Base-by-base conservation (phyloP, 805 yeast species). In the Wickerhamiella kazuoi region DNA sequence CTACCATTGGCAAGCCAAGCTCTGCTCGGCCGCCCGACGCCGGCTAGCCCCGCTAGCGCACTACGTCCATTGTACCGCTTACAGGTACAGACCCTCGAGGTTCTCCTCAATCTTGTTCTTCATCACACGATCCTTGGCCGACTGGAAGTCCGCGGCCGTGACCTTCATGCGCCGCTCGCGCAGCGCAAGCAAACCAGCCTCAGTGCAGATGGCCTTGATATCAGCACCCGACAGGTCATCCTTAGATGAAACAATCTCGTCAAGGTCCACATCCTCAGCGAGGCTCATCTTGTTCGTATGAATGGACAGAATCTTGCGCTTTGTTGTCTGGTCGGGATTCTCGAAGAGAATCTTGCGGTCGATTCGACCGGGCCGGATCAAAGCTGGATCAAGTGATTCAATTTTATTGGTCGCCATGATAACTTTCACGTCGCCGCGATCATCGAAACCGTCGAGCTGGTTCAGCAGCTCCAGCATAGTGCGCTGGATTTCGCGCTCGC, bases 111-210 rank as follows among this genome's bases (percentile, higher is more conserved):
- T 83, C 71, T 87, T 87, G 58, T 86, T 87, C 71, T 87, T 87
- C 72, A 87, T 69, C 37, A 87, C 94, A 52, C 94, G 74, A 60
- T 87, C 97, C 64, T 84, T 80, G 13, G 95, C 98, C 48, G 76
- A 75, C 59, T 79, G 77, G 65, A 87, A 87, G 57, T 87, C 98
- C 45, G 80, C 82, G 21, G 86, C 90, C 28, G 87, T 82, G 30
- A 87, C 97, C 64, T 84, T 93, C 94, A 87, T 87, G 63, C 97
- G 74, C 61, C 97, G 77, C 60, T 87, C 97, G 61, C 97, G 76
- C 55, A 87, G 67, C 1, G 97, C 97, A 54, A 84, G 71, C 63
- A 87, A 69, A 41, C 97, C 97, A 1, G 97, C 96, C 59, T 87
- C 97, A 1, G 97, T 86, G 59, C 96, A 84, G 46, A 87, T 83